Percentiles rank a stretch among this genome's conserved stretches.
Conservation (phyloP, 805 yeast species). For the Saccharomyces eubayanus region DNA sequence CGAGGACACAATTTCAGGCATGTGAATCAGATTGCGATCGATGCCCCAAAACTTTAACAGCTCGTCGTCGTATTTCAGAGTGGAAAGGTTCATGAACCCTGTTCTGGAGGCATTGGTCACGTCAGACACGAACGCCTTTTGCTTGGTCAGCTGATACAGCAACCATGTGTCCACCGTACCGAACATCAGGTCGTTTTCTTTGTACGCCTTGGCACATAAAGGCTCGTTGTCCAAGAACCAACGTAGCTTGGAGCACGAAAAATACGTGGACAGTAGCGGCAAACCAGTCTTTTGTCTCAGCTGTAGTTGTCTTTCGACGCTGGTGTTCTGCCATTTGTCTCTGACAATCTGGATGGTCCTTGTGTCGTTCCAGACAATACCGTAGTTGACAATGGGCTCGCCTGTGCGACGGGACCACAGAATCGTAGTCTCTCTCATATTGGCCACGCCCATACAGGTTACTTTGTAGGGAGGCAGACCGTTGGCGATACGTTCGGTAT, state of each 20-base stretch:
- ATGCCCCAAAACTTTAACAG: constrained; percentile 74
- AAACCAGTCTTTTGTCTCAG: constrained; percentile 67
- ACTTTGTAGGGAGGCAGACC: constrained; percentile 51
- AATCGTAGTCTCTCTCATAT: constrained; percentile 90
- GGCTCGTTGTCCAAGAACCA: constrained; percentile 83
- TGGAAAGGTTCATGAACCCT: constrained; percentile 75
- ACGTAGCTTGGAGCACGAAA: constrained; percentile 79
- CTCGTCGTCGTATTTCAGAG: constrained; percentile 65
- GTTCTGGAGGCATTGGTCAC: constrained; percentile 90
- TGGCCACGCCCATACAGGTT: constrained; percentile 77
- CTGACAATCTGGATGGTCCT: constrained; percentile 69
- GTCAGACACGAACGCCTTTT: constrained; percentile 68
- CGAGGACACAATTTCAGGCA: constrained; percentile 74
- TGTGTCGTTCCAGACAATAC: constrained; percentile 95
- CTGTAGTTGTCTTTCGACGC: constrained; percentile 47
- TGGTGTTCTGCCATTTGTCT: constrained; percentile 46
- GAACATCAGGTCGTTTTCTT: constrained; percentile 72
- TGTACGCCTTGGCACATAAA: constrained; percentile 57
- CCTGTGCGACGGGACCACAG: constrained; percentile 85
- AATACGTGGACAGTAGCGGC: constrained; percentile 76
- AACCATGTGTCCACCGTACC: constrained; percentile 96
- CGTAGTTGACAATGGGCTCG: constrained; percentile 64
- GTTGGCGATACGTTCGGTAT: constrained; percentile 39
- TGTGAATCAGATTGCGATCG: constrained; percentile 51
- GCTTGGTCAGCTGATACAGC: constrained; percentile 70